phyloP scores from a whole-genome alignment of 2,329 filamentous ascomycete genomes.

The Didymella sp. region DNA sequence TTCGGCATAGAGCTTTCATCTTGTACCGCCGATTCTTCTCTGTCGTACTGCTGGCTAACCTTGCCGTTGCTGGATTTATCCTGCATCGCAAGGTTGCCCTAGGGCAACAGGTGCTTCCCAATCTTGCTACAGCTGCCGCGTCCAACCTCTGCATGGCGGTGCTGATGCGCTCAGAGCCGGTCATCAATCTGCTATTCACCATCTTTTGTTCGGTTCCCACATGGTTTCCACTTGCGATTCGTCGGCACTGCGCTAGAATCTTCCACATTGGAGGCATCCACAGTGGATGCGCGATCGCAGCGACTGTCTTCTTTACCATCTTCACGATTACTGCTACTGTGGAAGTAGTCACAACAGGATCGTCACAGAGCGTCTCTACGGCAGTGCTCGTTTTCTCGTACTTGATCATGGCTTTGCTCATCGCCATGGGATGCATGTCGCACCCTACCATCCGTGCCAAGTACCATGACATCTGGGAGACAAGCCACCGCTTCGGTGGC shows the following conservation, averaged over 20 bases:
- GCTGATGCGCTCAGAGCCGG: slow-evolving; percentile 47
- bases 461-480: slow-evolving; percentile 48
- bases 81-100: slow-evolving; percentile 32
- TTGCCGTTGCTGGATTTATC: slow-evolving; percentile 37
- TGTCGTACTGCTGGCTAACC: slow-evolving; percentile 37
- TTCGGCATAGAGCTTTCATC: slow-evolving; percentile 43
- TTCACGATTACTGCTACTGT: slow-evolving; percentile 50
- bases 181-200: slow-evolving; percentile 48
- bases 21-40: slow-evolving; percentile 44
- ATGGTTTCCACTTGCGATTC: slow-evolving; percentile 40
- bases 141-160: slow-evolving; percentile 47
- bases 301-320: slow-evolving; percentile 54
- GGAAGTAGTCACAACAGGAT: slow-evolving; percentile 29
- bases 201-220: slow-evolving; percentile 46
- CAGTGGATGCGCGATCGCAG: slow-evolving; percentile 46
- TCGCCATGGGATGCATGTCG: slow-evolving; percentile 40
- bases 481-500: slow-evolving; percentile 48
- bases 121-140: slow-evolving; percentile 49
- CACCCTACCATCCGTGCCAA: slow-evolving; percentile 41
- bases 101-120: slow-evolving; percentile 31
- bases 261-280: slow-evolving; percentile 51
- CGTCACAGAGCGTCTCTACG: slow-evolving; percentile 12
- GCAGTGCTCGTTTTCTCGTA: slow-evolving; percentile 41
- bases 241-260: slow-evolving; percentile 43
- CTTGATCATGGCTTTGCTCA: slow-evolving; percentile 38